A percentile compares a stretch with the other conserved stretches of the same genome.
phyloP scores from a whole-genome alignment of 2,329 filamentous ascomycete genomes.

The Phialocephala subalpina region DNA sequence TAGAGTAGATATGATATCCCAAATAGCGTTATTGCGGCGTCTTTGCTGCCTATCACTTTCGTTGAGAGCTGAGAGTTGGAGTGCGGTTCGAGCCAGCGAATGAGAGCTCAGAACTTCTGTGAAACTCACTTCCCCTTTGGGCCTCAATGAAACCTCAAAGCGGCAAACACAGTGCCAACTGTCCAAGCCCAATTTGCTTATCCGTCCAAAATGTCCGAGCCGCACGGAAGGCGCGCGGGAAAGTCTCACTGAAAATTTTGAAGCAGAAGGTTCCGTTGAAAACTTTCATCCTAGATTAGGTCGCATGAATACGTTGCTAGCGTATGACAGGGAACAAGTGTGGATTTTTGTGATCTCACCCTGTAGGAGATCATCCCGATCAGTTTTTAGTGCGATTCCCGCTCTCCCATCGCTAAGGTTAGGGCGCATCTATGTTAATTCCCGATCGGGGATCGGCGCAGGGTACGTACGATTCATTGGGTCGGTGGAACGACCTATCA shows the following conservation, averaged over 20 bases:
- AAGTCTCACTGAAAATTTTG: no score
- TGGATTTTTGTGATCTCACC: conserved; percentile 1
- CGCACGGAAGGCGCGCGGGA: no score
- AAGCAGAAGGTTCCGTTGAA: neutral
- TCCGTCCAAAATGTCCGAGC: neutral
- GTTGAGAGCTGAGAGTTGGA: neutral
- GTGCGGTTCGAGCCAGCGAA: neutral
- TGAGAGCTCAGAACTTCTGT: neutral
- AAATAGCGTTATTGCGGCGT: neutral
- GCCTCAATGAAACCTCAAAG: neutral
- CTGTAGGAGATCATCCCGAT: neutral
- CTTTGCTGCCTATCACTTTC: neutral
- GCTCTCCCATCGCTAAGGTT: neutral
- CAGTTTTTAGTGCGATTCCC: neutral
- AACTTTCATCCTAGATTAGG: neutral
- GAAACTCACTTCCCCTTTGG: neutral
- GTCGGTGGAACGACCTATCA: neutral
- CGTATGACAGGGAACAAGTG: neutral
- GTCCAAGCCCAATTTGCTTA: neutral
- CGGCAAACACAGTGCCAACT: neutral
- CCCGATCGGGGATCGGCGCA: neutral
- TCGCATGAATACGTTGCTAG: neutral
- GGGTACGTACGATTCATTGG: neutral
- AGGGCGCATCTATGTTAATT: neutral
- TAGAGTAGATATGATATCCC: neutral